Conservation (phyloP, 441 rosid species). For the Adansonia grandidieri region DNA sequence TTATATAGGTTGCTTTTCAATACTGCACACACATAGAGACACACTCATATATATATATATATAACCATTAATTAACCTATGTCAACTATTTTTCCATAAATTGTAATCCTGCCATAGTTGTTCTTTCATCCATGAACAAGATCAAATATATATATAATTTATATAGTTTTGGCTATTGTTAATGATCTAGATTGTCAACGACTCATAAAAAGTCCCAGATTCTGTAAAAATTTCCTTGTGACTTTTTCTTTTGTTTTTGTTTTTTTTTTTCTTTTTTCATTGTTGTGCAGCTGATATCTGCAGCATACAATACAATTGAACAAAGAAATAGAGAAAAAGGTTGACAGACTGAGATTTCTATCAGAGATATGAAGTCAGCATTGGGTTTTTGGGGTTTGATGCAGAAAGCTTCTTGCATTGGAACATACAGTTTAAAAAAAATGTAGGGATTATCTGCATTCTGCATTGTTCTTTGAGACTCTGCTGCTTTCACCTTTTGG, state of each 20-base stretch:
- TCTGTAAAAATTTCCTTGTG: neutral
- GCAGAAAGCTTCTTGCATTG: neutral
- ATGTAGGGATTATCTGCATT: slow-evolving; percentile 28
- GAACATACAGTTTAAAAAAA: slow-evolving; percentile 23
- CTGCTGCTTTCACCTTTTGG: too few species aligned
- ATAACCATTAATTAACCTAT: neutral
- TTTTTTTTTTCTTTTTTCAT: neutral
- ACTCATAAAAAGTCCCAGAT: neutral
- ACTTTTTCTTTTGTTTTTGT: too few species aligned
- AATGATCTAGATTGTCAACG: neutral
- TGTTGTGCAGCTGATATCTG: slow-evolving; percentile 34
- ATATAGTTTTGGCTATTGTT: neutral
- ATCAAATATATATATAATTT: neutral
- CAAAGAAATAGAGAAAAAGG: neutral
- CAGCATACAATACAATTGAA: slow-evolving; percentile 30
- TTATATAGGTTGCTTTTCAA: too few species aligned
- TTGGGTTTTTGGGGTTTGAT: slow-evolving; percentile 25
- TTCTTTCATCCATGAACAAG: neutral
- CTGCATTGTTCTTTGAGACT: slow-evolving; percentile 22
- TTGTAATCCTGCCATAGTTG: neutral
- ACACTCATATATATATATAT: too few species aligned
- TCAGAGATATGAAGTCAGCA: slow-evolving; percentile 36
- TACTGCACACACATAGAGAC: neutral
- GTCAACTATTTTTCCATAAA: neutral
- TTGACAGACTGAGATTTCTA: neutral